phyloP scores from a whole-genome alignment of 2,329 filamentous ascomycete species.

The Chrysosporium queenslandicum region DNA sequence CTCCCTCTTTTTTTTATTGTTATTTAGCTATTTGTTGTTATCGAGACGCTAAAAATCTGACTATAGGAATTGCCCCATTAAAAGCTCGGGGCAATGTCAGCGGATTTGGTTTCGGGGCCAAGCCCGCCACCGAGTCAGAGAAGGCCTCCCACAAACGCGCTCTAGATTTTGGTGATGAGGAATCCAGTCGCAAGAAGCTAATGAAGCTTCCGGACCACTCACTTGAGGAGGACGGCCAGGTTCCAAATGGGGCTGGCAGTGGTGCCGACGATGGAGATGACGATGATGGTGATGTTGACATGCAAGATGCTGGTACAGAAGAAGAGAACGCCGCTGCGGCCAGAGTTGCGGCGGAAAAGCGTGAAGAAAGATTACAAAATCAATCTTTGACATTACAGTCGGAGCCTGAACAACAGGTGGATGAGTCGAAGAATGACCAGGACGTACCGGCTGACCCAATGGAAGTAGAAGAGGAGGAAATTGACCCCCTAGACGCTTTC shows the following conservation, averaged over 20 bases:
- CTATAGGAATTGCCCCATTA: slow-evolving; percentile 41
- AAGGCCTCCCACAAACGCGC: slow-evolving; percentile 62
- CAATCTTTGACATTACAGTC: slow-evolving; percentile 9
- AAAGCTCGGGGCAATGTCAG: slow-evolving; percentile 66
- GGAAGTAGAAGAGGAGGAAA: slow-evolving; percentile 43
- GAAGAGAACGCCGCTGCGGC: slow-evolving; percentile 81
- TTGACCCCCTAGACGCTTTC: slow-evolving; percentile 93
- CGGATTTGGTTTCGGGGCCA: slow-evolving; percentile 70
- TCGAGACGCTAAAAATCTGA: too few relatives aligned
- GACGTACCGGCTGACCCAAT: slow-evolving; percentile 14
- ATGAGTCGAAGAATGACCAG: neutral
- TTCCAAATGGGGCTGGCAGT: slow-evolving; percentile 44
- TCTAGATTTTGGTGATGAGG: slow-evolving; percentile 79
- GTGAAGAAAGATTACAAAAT: slow-evolving; percentile 55
- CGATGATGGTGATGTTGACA: slow-evolving; percentile 61
- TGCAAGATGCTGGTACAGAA: slow-evolving; percentile 69
- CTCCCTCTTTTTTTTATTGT: too few relatives aligned
- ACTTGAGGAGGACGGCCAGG: slow-evolving; percentile 51
- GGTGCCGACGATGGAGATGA: slow-evolving; percentile 48
- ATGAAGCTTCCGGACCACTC: slow-evolving; percentile 76
- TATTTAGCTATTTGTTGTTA: too few relatives aligned
- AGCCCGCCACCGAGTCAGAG: slow-evolving; percentile 53
- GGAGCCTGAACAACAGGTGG: neutral
- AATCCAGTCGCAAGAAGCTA: slow-evolving; percentile 75
- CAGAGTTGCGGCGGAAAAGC: slow-evolving; percentile 72